These are phyloP conservation scores for Quercus glauca DNA, from an alignment of 306 rosid species.

Conservation along the genomic window DNA sequence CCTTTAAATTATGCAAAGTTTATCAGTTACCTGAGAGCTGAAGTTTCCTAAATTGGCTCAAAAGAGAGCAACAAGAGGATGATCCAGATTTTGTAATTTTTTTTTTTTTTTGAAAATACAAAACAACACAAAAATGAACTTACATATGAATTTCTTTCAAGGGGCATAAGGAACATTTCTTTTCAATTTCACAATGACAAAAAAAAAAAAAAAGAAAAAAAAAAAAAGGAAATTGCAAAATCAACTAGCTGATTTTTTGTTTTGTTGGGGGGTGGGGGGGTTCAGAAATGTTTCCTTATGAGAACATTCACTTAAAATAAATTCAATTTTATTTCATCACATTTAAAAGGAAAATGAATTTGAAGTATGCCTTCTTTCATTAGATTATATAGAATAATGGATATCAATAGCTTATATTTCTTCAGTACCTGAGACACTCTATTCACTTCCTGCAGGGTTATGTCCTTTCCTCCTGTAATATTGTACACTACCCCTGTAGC, in stretches of 20 bases:
- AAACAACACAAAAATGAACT: too few relatives aligned
- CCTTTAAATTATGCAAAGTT: too few relatives aligned
- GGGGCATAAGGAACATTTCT: too few relatives aligned
- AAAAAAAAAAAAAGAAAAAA: neutral
- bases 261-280: too few relatives aligned
- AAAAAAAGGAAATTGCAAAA: neutral
- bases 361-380: neutral
- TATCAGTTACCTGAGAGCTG: too few relatives aligned
- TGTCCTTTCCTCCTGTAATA: constrained; percentile 97
- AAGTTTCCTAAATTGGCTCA: too few relatives aligned
- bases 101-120: too few relatives aligned
- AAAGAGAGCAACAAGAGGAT: too few relatives aligned
- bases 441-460: constrained; percentile 96
- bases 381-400: neutral
- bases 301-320: constrained; percentile 1
- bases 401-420: constrained; percentile 13
- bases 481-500: constrained; percentile 98
- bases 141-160: too few relatives aligned
- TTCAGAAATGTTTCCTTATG: neutral
- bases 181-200: too few relatives aligned
- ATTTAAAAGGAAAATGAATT: constrained; percentile 17
- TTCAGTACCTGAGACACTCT: constrained; percentile 87
- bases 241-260: neutral
- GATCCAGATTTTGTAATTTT: too few relatives aligned
- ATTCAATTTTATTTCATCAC: neutral